phyloP scores from a whole-genome alignment of 1,139 yeast genomes.

The Saccharomyces hybrid region DNA sequence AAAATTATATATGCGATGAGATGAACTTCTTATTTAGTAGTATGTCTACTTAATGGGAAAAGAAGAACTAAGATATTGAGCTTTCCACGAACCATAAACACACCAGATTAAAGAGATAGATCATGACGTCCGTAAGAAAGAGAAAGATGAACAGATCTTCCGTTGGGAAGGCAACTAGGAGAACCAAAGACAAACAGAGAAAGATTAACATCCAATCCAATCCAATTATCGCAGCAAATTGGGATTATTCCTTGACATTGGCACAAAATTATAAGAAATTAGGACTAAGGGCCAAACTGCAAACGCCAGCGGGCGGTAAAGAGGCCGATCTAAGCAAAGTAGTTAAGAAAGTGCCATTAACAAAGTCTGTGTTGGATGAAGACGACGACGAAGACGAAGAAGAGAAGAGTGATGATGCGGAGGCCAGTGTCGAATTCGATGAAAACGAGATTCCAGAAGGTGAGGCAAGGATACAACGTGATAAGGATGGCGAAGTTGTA shows the following conservation, averaged over 20 bases:
- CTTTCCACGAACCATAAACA: neutral
- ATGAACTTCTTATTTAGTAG: neutral
- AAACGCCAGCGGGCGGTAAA: constrained; percentile 58
- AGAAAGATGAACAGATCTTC: constrained; percentile 77
- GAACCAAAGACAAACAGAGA: constrained; percentile 60
- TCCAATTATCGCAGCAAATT: constrained; percentile 77
- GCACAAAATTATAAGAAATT: constrained; percentile 74
- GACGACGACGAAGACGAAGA: constrained; percentile 33
- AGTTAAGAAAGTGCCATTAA: constrained; percentile 18
- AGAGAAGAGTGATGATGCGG: constrained; percentile 29
- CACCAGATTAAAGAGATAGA: neutral
- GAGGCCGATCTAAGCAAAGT: constrained; percentile 41
- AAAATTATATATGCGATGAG: neutral
- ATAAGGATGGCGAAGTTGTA: constrained; percentile 61
- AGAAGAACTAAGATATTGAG: neutral
- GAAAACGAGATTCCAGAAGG: constrained; percentile 57
- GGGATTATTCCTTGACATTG: constrained; percentile 80
- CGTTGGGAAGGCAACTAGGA: constrained; percentile 58
- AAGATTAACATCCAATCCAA: constrained; percentile 56
- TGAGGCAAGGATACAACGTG: constrained; percentile 74
- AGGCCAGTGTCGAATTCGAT: constrained; percentile 42
- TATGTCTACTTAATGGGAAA: neutral
- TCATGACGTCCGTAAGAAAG: constrained; percentile 75
- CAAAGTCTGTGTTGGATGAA: constrained; percentile 30
- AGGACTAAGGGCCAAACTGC: constrained; percentile 64